Evolutionary conservation across 768 basidiomycete genomes (phyloP).

Genomic region (Flagelloscypha sp.): DNA sequence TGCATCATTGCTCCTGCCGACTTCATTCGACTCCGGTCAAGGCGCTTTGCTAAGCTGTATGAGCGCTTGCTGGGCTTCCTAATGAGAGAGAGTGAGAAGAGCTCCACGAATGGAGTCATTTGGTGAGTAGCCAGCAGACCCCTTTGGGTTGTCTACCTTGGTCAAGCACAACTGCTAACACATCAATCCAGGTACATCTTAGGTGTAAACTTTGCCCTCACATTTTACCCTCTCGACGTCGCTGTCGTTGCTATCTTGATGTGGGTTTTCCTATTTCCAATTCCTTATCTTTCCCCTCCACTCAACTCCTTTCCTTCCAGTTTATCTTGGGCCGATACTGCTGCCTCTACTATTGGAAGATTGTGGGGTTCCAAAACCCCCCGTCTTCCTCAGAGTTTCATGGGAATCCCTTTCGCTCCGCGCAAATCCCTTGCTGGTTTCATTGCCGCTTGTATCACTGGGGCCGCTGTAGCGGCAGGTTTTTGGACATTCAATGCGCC

Average conservation of each 20-base stretch:
- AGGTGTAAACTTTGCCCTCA: slow-evolving; percentile 72
- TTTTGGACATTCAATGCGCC: slow-evolving; percentile 69
- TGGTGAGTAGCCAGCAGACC: too few relatives aligned
- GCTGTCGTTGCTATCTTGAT: slow-evolving; percentile 87
- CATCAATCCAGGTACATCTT: slow-evolving; percentile 92
- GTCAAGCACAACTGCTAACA: too few relatives aligned
- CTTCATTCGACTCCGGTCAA: slow-evolving; percentile 51
- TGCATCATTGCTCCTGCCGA: slow-evolving; percentile 68
- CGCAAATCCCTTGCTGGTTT: slow-evolving; percentile 85
- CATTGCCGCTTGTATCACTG: slow-evolving; percentile 67
- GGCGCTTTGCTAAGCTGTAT: slow-evolving; percentile 56
- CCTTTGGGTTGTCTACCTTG: too few relatives aligned
- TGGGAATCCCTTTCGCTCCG: slow-evolving; percentile 62
- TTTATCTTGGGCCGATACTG: slow-evolving; percentile 93
- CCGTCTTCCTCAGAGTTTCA: slow-evolving; percentile 43
- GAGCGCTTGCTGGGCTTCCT: slow-evolving; percentile 70
- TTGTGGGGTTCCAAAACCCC: slow-evolving; percentile 67
- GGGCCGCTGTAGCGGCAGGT: slow-evolving; percentile 51
- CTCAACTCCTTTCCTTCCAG: slow-evolving; percentile 29
- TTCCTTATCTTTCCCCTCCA: slow-evolving; percentile 4
- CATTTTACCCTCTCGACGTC: slow-evolving; percentile 74
- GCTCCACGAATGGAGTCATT: slow-evolving; percentile 78
- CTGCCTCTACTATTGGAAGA: slow-evolving; percentile 89
- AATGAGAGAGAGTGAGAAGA: slow-evolving; percentile 86
- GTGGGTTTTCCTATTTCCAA: slow-evolving; percentile 37